Conservation (phyloP, 2,329 filamentous ascomycete genomes). For the Ascochyta pisi region DNA sequence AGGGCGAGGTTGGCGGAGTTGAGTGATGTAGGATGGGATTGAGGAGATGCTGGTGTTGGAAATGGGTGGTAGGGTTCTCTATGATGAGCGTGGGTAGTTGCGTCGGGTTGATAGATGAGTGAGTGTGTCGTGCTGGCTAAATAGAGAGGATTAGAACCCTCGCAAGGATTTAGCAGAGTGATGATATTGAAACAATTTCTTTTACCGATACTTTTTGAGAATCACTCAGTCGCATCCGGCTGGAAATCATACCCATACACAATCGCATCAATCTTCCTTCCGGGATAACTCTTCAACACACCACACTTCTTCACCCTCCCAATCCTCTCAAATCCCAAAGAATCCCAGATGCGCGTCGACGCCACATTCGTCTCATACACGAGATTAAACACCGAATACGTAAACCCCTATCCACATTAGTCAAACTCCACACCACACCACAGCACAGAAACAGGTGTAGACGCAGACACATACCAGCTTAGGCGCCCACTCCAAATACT, state of each 20-base stretch:
- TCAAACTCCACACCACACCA: too few relatives aligned
- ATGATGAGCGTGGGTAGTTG: too few relatives aligned
- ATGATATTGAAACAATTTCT: too few relatives aligned
- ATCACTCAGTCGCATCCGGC: not conserved
- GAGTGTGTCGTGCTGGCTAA: too few relatives aligned
- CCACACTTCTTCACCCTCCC: constrained; percentile 66
- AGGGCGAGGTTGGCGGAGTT: not conserved
- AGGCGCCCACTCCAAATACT: constrained; percentile 54
- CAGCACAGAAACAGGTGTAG: too few relatives aligned
- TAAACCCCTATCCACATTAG: constrained; percentile 66
- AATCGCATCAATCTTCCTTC: constrained; percentile 17
- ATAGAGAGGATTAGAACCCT: too few relatives aligned
- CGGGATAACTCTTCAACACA: constrained; percentile 16
- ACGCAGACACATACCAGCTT: constrained; percentile 37
- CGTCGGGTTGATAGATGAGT: too few relatives aligned
- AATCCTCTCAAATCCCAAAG: constrained; percentile 82
- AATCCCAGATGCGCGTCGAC: constrained; percentile 59
- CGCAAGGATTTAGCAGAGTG: not conserved
- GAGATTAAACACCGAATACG: constrained; percentile 87
- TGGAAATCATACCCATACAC: constrained; percentile 22
- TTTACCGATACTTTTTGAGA: too few relatives aligned
- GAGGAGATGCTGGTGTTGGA: too few relatives aligned
- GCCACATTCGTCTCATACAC: constrained; percentile 90
- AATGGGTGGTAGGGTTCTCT: too few relatives aligned
- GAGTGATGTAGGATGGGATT: too few relatives aligned